These are phyloP conservation scores for Metarhizium humberi DNA, from an alignment of 2,329 filamentous ascomycete genomes.

Conservation along the genomic window DNA sequence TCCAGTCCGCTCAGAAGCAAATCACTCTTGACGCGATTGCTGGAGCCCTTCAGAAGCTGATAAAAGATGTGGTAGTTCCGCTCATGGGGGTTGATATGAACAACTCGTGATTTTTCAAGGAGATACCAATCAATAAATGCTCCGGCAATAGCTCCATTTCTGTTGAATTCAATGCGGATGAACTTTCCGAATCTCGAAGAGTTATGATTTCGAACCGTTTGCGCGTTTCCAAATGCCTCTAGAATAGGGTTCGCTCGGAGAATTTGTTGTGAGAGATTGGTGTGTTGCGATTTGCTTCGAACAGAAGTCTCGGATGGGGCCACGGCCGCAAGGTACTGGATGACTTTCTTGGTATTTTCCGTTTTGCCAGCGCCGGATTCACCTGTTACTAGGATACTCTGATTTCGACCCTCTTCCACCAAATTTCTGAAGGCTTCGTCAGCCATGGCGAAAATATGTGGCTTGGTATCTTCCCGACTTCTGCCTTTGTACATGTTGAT, in stretches of 20 bases:
- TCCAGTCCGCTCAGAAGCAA: conserved; percentile 68
- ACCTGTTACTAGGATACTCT: conserved; percentile 95
- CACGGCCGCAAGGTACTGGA: conserved; percentile 93
- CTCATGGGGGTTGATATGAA: conserved; percentile 77
- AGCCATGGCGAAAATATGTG: conserved; percentile 96
- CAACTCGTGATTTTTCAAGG: conserved; percentile 94
- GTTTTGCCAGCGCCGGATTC: conserved; percentile 98
- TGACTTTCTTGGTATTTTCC: conserved; percentile 98
- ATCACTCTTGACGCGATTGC: conserved; percentile 60
- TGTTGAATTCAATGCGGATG: conserved; percentile 90
- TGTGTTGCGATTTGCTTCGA: conserved; percentile 54
- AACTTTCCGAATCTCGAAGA: conserved; percentile 98
- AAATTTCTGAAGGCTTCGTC: conserved; percentile 94
- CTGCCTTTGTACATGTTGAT: conserved; percentile 96
- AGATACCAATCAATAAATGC: conserved; percentile 99
- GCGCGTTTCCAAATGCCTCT: conserved; percentile 95
- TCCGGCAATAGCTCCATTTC: conserved; percentile 81
- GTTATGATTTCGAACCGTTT: conserved; percentile 96
- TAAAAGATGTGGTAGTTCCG: conserved; percentile 98
- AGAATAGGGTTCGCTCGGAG: conserved; percentile 92
- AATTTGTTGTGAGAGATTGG: conserved; percentile 92
- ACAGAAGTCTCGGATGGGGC: conserved; percentile 70
- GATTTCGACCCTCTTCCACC: conserved; percentile 89
- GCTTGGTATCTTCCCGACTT: conserved; percentile 85
- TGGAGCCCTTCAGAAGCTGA: conserved; percentile 81